Evolutionary conservation across 805 yeast genomes (phyloP), one percentile per base, ranked within the genome.

Genomic region (Saturnispora diversa): DNA sequence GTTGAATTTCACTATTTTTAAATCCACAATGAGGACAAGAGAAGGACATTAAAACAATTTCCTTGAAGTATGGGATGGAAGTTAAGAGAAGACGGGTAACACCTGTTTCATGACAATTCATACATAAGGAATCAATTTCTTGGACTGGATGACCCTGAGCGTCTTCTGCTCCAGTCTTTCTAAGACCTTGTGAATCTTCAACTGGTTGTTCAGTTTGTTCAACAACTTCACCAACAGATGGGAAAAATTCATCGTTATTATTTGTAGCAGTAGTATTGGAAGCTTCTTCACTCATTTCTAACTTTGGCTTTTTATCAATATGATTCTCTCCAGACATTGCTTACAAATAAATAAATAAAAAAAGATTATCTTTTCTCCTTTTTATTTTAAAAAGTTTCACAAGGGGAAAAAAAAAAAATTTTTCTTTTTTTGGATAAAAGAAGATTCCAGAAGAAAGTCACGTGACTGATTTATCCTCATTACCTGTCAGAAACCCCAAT

Each of bases 11-110:
- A 29, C 85, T 75, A 69, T 86, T 90, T 58, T 80, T 84, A 58
- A 85, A 77, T 1, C 85, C 84, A 68, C 99, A 92, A 62, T 88
- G 97, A 21, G 92, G 90, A 63, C 99, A 92, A 50, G 80, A 84
- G 61, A 92, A 92, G 2, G 97, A 87, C 94, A 92, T 90, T 43
- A 92, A 60, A 38, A 92, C 83, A 39, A 92, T 77, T 60, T 92
- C 97, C 48, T 88, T 70, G 65, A 92, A 92, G 54, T 69, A 86
- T 15, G 99, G 99, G 52, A 92, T 92, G 39, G 77, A 70, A 11
- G 99, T 92, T 53, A 92, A 67, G 31, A 92, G 68, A 59, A 92
- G 60, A 50, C 94, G 67, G 4, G 98, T 92, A 39, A 69, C 69
- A 44, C 99, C 99, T 43, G 76, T 72, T 50, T 90, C 67, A 47